phyloP scores from a whole-genome alignment of 116 monocot species.

The Zostera marina region DNA sequence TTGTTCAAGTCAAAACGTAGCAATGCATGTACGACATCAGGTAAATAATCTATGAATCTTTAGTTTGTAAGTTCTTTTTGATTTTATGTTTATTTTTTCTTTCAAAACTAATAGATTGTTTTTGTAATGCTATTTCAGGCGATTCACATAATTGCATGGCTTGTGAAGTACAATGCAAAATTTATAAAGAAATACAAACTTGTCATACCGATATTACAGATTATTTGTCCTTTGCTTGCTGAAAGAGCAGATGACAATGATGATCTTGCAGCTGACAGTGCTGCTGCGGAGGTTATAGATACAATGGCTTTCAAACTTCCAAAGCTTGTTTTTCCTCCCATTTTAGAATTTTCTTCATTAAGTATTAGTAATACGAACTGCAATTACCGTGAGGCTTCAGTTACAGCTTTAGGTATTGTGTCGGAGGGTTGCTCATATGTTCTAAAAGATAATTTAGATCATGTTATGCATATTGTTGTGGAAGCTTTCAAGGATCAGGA shows the following conservation, averaged over 20 bases:
- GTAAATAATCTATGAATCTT: constrained; percentile 16
- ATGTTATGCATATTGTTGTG: constrained; percentile 70
- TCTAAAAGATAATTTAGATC: constrained; percentile 17
- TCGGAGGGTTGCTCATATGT: constrained; percentile 81
- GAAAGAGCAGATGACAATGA: constrained; percentile 68
- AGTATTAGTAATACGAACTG: constrained; percentile 46
- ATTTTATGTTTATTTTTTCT: neutral
- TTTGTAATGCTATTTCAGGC: constrained; percentile 31
- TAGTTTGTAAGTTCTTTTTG: neutral
- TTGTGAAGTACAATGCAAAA: constrained; percentile 84
- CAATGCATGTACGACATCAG: constrained; percentile 81
- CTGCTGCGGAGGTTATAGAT: constrained; percentile 97
- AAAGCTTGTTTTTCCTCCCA: constrained; percentile 66
- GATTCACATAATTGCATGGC: constrained; percentile 93
- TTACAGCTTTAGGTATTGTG: constrained; percentile 74
- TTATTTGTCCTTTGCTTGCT: constrained; percentile 90
- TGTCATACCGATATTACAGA: constrained; percentile 67
- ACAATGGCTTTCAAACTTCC: constrained; percentile 92
- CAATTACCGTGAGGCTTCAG: constrained; percentile 87
- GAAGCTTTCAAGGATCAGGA: constrained; percentile 85
- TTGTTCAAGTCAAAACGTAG: constrained; percentile 67
- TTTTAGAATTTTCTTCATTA: constrained; percentile 70
- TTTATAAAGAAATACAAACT: constrained; percentile 86
- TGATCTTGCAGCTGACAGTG: constrained; percentile 83
- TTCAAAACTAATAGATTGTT: neutral